A percentile compares a stretch with the other conserved stretches of the same genome.
These are phyloP conservation scores for Auricularia cornea DNA, from an alignment of 768 basidiomycete species.

Conservation along the genomic window DNA sequence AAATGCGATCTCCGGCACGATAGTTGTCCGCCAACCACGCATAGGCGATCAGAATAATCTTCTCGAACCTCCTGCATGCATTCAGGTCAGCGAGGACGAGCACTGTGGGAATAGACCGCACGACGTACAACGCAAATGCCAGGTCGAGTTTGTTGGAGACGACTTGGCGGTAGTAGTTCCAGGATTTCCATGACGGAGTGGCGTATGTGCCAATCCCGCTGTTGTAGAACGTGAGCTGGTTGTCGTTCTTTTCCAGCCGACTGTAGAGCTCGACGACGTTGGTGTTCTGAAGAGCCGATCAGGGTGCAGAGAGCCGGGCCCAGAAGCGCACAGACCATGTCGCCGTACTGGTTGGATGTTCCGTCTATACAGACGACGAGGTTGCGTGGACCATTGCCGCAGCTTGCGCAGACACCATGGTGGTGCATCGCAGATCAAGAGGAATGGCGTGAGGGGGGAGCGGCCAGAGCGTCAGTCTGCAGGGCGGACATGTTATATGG, in stretches of 20 bases:
- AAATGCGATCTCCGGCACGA: slow-evolving; percentile 30
- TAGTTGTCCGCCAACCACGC: slow-evolving; percentile 36
- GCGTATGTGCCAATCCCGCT: slow-evolving; percentile 32
- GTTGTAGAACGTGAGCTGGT: too few relatives aligned
- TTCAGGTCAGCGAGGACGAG: too few relatives aligned
- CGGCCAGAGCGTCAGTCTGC: too few relatives aligned
- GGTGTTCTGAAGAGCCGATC: slow-evolving; percentile 19
- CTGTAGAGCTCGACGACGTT: slow-evolving; percentile 34
- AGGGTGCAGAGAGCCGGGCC: too few relatives aligned
- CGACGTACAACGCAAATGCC: slow-evolving; percentile 29
- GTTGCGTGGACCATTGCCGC: too few relatives aligned
- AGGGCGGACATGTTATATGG: too few relatives aligned
- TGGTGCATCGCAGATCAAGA: too few relatives aligned
- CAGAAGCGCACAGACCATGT: too few relatives aligned
- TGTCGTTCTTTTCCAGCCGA: slow-evolving; percentile 23
- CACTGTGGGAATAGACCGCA: background rate
- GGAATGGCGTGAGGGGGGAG: too few relatives aligned
- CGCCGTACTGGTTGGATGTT: too few relatives aligned
- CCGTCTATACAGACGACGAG: too few relatives aligned
- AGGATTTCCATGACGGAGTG: slow-evolving; percentile 14
- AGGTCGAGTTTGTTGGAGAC: slow-evolving; percentile 24
- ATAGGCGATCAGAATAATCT: slow-evolving; percentile 28
- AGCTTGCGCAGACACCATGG: too few relatives aligned
- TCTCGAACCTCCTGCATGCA: slow-evolving; percentile 31
- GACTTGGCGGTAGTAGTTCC: slow-evolving; percentile 13